Evolutionary conservation across 225 moss, liverwort and hornwort species (phyloP).

Genomic region (Sphagnum tenellum): DNA sequence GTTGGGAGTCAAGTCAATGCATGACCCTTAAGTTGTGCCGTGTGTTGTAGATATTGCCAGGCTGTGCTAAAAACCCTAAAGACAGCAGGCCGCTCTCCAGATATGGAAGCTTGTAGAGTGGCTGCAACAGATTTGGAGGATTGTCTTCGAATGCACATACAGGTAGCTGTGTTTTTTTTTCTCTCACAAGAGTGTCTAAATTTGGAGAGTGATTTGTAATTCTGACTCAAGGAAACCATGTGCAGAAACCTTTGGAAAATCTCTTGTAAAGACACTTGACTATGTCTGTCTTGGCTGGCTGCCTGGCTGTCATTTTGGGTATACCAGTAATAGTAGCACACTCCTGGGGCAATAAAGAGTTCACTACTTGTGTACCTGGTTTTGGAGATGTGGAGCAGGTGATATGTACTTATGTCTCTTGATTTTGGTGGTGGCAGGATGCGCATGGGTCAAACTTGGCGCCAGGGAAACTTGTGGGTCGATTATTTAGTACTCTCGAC

Average conservation of each 20-base stretch:
- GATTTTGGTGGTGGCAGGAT: slow-evolving; percentile 41
- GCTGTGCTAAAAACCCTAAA: slow-evolving; percentile 77
- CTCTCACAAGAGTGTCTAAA: no score
- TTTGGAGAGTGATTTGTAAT: no score
- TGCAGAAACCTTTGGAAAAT: no score
- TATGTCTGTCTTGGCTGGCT: background rate
- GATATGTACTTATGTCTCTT: no score
- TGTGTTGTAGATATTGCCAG: slow-evolving; percentile 66
- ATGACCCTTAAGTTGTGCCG: no score
- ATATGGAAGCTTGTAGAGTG: slow-evolving; percentile 65
- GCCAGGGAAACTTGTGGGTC: slow-evolving; percentile 66
- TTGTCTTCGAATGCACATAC: slow-evolving; percentile 61
- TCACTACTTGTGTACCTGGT: no score
- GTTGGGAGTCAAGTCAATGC: no score
- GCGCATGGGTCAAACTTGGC: slow-evolving; percentile 64
- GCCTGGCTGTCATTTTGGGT: background rate
- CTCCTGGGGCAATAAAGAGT: no score
- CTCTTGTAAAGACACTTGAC: background rate
- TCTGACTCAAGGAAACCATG: no score
- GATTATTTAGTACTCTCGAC: slow-evolving; percentile 53
- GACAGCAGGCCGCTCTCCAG: slow-evolving; percentile 72
- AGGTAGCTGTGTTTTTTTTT: slow-evolving; percentile 15
- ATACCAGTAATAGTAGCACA: no score
- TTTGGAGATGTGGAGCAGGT: no score
- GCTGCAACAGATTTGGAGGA: slow-evolving; percentile 79